These are phyloP conservation scores for Trichothecium roseum DNA, from an alignment of 2,329 filamentous ascomycete species.

Conservation along the genomic window DNA sequence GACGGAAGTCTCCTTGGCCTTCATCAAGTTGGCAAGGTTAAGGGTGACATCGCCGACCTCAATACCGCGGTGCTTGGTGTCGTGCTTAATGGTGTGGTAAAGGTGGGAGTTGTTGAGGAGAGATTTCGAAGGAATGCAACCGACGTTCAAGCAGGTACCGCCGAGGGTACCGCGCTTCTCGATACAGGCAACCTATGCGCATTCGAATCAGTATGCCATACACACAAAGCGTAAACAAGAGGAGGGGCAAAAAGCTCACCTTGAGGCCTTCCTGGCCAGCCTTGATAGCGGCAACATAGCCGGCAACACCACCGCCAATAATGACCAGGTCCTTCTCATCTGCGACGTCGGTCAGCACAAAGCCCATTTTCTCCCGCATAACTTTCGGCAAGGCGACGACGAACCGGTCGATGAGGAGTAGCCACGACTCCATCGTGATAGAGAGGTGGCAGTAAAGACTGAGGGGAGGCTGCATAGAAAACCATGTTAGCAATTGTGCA, in stretches of 20 bases:
- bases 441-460: conserved; percentile 31
- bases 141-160: conserved; percentile 96
- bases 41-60: conserved; percentile 96
- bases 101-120: conserved; percentile 99
- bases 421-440: conserved; percentile 44
- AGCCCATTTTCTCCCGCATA: neutral
- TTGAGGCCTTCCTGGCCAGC: conserved; percentile 95
- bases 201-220: neutral
- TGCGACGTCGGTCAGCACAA: conserved; percentile 22
- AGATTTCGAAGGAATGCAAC: conserved; percentile 98
- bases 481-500: conserved; percentile 8
- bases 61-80: conserved; percentile 94
- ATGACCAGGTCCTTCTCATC: conserved; percentile 96
- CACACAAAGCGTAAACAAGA: conserved; percentile 1
- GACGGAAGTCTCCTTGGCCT: conserved; percentile 93
- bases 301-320: conserved; percentile 95
- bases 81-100: conserved; percentile 94
- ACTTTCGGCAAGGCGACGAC: conserved; percentile 23
- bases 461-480: conserved; percentile 32
- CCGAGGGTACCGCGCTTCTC: conserved; percentile 94
- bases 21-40: conserved; percentile 93
- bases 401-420: conserved; percentile 49
- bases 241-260: conserved; percentile 38
- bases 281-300: conserved; percentile 98
- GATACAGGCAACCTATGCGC: conserved; percentile 76